phyloP scores from a whole-genome alignment of 345 rosid genomes.

The Crucihimalaya himalaica region DNA sequence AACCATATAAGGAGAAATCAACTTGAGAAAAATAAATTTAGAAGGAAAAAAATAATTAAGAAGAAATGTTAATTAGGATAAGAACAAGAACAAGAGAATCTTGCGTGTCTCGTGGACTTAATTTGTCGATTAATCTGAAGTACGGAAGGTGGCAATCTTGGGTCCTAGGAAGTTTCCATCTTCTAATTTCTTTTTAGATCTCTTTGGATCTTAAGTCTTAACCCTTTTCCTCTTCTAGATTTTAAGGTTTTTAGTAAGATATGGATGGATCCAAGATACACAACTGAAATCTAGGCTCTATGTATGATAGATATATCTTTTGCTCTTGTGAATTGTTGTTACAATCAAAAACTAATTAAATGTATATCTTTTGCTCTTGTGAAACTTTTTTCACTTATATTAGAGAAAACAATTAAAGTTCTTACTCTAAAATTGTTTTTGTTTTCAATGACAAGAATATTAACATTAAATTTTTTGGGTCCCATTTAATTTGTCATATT shows the following conservation, averaged over 20 bases:
- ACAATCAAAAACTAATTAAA: no score
- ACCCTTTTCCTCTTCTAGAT: neutral
- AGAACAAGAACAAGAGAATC: constrained; percentile 31
- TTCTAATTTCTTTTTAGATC: constrained; percentile 12
- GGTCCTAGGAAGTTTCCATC: constrained; percentile 35
- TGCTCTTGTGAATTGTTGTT: constrained; percentile 14
- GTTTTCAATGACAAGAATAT: neutral
- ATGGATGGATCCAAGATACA: neutral
- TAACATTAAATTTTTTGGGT: neutral
- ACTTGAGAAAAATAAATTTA: neutral
- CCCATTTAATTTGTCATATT: neutral
- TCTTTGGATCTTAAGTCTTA: constrained; percentile 11
- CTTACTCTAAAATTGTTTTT: no score
- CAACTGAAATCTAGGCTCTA: neutral
- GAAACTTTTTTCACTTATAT: no score
- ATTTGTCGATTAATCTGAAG: constrained; percentile 23
- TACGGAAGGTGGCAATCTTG: constrained; percentile 29
- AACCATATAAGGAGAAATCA: constrained; percentile 8
- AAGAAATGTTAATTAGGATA: constrained; percentile 27
- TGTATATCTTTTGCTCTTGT: no score
- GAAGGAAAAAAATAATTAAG: neutral
- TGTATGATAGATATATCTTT: neutral
- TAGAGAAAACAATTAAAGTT: no score
- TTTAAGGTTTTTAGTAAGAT: constrained; percentile 14
- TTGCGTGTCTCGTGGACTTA: constrained; percentile 39